Evolutionary conservation across 1,139 yeast species (phyloP).

Genomic region (Arxiozyma slooffiae): DNA sequence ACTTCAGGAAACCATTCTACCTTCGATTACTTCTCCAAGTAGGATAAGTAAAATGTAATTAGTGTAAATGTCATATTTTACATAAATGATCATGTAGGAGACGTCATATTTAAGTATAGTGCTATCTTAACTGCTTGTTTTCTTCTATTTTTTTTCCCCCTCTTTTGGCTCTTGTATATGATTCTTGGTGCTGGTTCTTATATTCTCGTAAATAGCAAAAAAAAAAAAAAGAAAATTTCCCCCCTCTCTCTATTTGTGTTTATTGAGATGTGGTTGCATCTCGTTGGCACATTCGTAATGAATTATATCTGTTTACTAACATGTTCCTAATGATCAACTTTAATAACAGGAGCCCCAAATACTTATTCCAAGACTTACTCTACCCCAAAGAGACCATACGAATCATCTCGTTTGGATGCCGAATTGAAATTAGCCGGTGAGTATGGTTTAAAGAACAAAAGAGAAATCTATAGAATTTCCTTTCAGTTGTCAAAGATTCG

Average conservation of each 20-base stretch:
- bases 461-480: conserved; percentile 60
- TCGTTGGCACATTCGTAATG: background rate
- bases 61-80: background rate
- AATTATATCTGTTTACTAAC: background rate
- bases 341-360: conserved; percentile 77
- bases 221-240: no score
- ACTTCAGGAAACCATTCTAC: conserved; percentile 43
- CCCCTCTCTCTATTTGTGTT: no score
- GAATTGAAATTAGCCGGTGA: conserved; percentile 99
- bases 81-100: background rate
- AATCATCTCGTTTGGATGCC: conserved; percentile 98
- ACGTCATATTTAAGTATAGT: background rate
- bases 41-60: background rate
- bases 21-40: background rate
- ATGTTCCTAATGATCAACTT: background rate
- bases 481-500: conserved; percentile 98
- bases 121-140: background rate
- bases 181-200: background rate
- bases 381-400: conserved; percentile 97
- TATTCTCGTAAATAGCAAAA: background rate
- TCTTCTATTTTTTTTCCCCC: background rate
- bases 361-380: conserved; percentile 98
- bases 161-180: background rate
- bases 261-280: background rate
- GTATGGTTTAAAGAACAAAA: conserved; percentile 99